phyloP scores from a whole-genome alignment of 2,329 filamentous ascomycete genomes.

The Penicillium sp. region DNA sequence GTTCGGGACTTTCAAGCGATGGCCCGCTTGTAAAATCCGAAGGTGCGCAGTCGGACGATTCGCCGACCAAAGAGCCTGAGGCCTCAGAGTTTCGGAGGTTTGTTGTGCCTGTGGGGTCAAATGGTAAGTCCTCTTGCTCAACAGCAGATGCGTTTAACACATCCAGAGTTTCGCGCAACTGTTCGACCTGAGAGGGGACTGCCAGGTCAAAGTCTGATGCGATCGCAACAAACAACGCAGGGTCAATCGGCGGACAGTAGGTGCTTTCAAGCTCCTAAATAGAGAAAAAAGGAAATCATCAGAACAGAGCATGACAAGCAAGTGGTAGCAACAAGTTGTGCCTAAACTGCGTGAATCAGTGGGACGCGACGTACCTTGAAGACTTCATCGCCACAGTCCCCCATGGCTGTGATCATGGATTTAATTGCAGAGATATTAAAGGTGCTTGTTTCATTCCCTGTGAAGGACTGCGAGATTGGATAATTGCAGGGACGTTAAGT shows the following conservation, averaged over 20 bases:
- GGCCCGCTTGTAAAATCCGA: neutral
- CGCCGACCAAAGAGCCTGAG: conserved; percentile 24
- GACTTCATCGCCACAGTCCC: neutral
- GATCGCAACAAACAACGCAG: conserved; percentile 73
- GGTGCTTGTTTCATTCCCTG: neutral
- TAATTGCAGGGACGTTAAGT: neutral
- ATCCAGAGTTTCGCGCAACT: conserved; percentile 61
- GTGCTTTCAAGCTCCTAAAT: conserved; percentile 56
- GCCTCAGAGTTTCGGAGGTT: conserved; percentile 36
- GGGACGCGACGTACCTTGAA: neutral
- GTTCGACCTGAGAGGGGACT: conserved; percentile 50
- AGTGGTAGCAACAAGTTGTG: neutral
- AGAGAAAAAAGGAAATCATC: neutral
- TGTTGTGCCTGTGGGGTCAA: conserved; percentile 72
- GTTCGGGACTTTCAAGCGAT: conserved; percentile 6
- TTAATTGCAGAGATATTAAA: neutral
- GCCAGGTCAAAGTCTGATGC: conserved; percentile 68
- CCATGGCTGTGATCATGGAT: neutral
- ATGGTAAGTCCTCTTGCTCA: conserved; percentile 63
- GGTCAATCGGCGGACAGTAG: conserved; percentile 72
- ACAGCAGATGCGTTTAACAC: conserved; percentile 66
- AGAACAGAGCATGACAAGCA: neutral
- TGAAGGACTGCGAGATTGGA: neutral
- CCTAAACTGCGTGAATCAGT: neutral
- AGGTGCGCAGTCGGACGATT: neutral